Evolutionary conservation across 225 moss, liverwort and hornwort genomes (phyloP).

Genomic region (Sphagnum tenellum): DNA sequence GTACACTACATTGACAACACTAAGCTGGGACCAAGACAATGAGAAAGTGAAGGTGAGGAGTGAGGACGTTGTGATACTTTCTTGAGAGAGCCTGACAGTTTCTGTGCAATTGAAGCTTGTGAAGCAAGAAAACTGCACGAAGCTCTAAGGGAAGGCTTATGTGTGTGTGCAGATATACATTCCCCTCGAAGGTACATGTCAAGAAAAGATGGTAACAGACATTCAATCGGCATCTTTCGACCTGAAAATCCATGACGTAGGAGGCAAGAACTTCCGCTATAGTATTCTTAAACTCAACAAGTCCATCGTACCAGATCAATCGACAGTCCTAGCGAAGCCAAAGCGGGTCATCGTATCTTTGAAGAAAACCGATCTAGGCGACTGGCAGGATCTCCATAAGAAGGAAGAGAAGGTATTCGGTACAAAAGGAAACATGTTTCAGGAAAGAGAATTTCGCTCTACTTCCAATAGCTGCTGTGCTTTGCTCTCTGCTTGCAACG

Average conservation of each 20-base stretch:
- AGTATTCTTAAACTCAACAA: slow-evolving; percentile 30
- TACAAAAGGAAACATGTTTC: neutral
- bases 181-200: slow-evolving; percentile 37
- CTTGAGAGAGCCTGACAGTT: too few species aligned
- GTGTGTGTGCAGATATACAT: slow-evolving; percentile 39
- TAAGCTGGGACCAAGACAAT: slow-evolving; percentile 53
- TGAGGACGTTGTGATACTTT: too few species aligned
- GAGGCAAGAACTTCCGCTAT: slow-evolving; percentile 47
- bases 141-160: too few species aligned
- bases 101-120: too few species aligned
- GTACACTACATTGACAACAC: slow-evolving; percentile 36
- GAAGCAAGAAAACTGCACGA: too few species aligned
- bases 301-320: slow-evolving; percentile 30
- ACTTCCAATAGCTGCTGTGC: neutral
- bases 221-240: slow-evolving; percentile 24
- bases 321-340: slow-evolving; percentile 35
- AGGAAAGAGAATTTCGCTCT: neutral
- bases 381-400: slow-evolving; percentile 44
- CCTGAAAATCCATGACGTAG: slow-evolving; percentile 42
- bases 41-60: slow-evolving; percentile 47
- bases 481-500: neutral
- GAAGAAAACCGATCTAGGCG: slow-evolving; percentile 36
- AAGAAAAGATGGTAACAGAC: slow-evolving; percentile 34
- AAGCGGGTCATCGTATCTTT: slow-evolving; percentile 42
- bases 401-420: slow-evolving; percentile 47